Conservation (phyloP, 1,284 basidiomycete genomes). For the Peniophora sp. region DNA sequence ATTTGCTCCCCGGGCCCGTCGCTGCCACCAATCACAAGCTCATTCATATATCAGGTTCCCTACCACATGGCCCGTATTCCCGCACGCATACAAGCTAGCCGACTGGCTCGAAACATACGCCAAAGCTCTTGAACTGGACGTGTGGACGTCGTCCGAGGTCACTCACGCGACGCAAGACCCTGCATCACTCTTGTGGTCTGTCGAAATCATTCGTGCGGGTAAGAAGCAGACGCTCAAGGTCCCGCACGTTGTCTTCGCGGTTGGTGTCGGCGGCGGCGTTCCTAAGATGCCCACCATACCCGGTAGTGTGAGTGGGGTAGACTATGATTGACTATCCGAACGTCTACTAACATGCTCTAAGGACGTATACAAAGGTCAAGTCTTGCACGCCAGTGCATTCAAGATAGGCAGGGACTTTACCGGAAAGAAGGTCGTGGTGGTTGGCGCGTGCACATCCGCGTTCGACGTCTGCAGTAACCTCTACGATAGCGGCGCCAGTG, state of each 20-base stretch:
- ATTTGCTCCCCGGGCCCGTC: not conserved
- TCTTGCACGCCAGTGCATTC: slow-evolving; percentile 35
- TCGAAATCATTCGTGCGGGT: slow-evolving; percentile 31
- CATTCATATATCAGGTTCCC: slow-evolving; percentile 55
- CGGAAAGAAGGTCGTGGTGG: slow-evolving; percentile 42
- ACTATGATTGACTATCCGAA: not conserved
- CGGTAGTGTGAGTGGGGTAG: slow-evolving; percentile 19
- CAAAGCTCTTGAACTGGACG: slow-evolving; percentile 53
- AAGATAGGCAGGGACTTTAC: slow-evolving; percentile 27
- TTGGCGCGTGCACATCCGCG: slow-evolving; percentile 41
- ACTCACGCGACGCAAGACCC: slow-evolving; percentile 35
- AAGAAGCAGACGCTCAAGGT: slow-evolving; percentile 38
- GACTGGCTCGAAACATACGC: slow-evolving; percentile 67
- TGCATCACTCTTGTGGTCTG: slow-evolving; percentile 44
- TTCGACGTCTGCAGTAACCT: not conserved
- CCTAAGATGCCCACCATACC: slow-evolving; percentile 42
- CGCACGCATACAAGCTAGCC: slow-evolving; percentile 52
- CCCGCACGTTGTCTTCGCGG: slow-evolving; percentile 54
- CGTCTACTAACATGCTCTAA: slow-evolving; percentile 9
- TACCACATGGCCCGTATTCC: slow-evolving; percentile 52
- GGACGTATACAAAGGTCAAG: slow-evolving; percentile 34
- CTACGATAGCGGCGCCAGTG: not conserved
- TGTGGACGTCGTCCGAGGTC: slow-evolving; percentile 53
- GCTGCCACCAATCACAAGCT: not conserved
- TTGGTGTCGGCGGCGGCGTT: slow-evolving; percentile 47